Base-by-base conservation (phyloP, 2,329 filamentous ascomycete species). In the Elsinoe necatrix region DNA sequence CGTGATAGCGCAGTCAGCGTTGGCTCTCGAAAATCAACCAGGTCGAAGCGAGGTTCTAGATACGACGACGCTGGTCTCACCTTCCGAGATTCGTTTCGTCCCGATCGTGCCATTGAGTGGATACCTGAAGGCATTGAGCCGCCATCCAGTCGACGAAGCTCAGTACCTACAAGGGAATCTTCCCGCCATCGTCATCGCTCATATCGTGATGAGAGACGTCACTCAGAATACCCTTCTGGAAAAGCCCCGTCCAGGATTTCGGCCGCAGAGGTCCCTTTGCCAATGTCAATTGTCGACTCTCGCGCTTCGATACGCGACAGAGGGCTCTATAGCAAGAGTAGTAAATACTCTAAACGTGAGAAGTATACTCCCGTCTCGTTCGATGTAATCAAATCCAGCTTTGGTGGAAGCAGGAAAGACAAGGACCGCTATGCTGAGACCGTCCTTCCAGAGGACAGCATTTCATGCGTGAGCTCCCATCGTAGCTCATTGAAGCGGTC, bases 381-480 rank as follows among this genome's bases (percentile, higher is more conserved):
- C 18, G 48, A 52, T 8, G 29, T 48, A 8, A 56, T 56, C 11
- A 48, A 31, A 16, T 37, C 37, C 3, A 45, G 37, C 25, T 56
- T 56, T 23, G 54, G 54, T 20, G 54, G 54, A n/a, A 65, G 68
- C 42, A 66, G 67, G n/a, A 64, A 68, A 18, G 34, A 57, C 18
- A 39, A 39, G 16, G 39, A 57, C 27, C 18, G 20, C 25, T 52
- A 77, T 56, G 64, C 65, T 52, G 73, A 73, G 59, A 76, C 74
- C 3, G 71, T 78, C 1, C 69, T 72, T 1, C 75, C 75, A 1
- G 73, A 74, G 58, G 75, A 78, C 58, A 74, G 71, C 55, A 76
- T 77, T 59, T 75, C 72, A 12, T 72, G 75, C 63, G 71, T 68
- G 20, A 61, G 66, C 58, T 56, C 59, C 1, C 43, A 41, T 12